Evolutionary conservation across 1,284 basidiomycete species (phyloP).

Genomic region (Nidula niveotomentosa): DNA sequence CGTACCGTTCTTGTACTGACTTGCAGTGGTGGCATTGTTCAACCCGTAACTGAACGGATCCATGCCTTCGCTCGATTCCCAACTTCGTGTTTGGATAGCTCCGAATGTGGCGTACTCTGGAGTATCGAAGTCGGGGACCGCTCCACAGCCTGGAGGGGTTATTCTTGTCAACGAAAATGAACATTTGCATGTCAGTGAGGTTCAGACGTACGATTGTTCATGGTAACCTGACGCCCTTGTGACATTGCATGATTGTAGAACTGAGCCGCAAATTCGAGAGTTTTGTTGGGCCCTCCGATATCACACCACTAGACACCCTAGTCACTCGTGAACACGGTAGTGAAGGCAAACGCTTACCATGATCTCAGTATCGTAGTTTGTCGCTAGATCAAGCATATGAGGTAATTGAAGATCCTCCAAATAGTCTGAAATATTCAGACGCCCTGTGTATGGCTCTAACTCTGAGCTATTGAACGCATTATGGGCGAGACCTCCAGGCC

Average conservation of each 20-base stretch:
- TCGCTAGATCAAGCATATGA: constrained; percentile 55
- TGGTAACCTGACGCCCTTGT: constrained; percentile 51
- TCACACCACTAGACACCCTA: constrained; percentile 47
- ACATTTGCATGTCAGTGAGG: not conserved
- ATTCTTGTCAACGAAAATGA: not conserved
- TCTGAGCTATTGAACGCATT: constrained; percentile 48
- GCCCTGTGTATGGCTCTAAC: constrained; percentile 55
- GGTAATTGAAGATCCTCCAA: constrained; percentile 51
- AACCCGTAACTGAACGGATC: constrained; percentile 47
- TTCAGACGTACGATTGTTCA: constrained; percentile 46
- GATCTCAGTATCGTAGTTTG: constrained; percentile 53
- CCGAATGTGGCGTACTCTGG: constrained; percentile 56
- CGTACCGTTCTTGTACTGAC: constrained; percentile 48
- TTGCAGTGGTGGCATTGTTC: constrained; percentile 38
- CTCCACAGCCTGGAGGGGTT: constrained; percentile 32
- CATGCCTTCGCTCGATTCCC: constrained; percentile 59
- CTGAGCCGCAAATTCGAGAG: constrained; percentile 44
- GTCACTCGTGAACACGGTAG: constrained; percentile 6
- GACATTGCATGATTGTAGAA: constrained; percentile 50
- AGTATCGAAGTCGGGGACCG: constrained; percentile 52
- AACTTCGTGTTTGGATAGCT: constrained; percentile 45
- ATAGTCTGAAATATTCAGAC: constrained; percentile 48
- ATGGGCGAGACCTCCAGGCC: constrained; percentile 54
- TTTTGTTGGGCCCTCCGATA: constrained; percentile 56
- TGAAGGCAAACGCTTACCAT: constrained; percentile 34